Base-by-base conservation (phyloP, 2,329 filamentous ascomycete genomes). In the Purpureocillium takamizusanense region DNA sequence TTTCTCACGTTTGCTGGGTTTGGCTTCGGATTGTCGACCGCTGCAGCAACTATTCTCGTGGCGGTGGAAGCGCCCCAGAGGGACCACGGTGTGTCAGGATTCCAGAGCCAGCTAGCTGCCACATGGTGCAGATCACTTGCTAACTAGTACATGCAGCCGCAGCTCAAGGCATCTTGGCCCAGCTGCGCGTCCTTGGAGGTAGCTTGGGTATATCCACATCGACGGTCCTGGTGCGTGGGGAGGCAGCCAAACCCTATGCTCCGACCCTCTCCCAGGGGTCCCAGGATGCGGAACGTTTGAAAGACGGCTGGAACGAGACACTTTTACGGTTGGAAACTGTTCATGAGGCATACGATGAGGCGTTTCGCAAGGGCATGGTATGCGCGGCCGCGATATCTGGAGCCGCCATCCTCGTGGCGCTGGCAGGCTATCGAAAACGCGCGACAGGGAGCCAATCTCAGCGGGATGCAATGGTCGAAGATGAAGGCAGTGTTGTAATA, bases 201-300 rank as follows among this genome's bases (percentile, higher is more conserved):
- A 74, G 70, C 40, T 55, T 76, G 21, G 72, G 72, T 3, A 73
- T 76, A 37, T 68, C 72, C 3, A 61, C 66, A 2, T 75, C 70
- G 15, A 67, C 72, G 1, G 66, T 67, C 13, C 59, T 74, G 13
- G 47, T 72, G 47, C 32, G 56, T 42, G 36, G 58, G 49, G 46
- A 56, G 55, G 31, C 52, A 7, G 41, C 49, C 18, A 39, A 52
- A 3, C 45, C 53, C 18, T 46, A 65, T 27, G 42, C 45, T 2
- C 54, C 49, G 39, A 53, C 4, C 12, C 28, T 30, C 33, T 62
- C 3, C 44, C 55, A 8, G 38, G 52, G 1, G 10, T 25, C 21
- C 10, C 21, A 25, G 21, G 10, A 6, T 25, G 21, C 21, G 21
- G 6, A 25, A 5, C 21, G 5, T 25, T 10, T 25, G 10, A 5